Conservation (phyloP, 768 basidiomycete species). For the Tylopilus plumbeoviolaceoides region DNA sequence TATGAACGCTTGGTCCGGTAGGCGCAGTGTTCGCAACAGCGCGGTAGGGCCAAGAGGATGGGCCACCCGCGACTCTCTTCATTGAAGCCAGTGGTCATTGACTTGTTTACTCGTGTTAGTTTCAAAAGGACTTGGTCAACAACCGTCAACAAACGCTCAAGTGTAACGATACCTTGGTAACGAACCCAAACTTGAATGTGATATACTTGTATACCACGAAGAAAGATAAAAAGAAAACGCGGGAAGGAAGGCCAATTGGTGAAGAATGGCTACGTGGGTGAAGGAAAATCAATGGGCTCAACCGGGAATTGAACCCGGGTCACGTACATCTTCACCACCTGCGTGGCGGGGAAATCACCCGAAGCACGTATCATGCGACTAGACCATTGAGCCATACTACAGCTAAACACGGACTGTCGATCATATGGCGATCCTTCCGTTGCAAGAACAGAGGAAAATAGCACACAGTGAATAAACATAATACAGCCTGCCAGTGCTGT, state of each 20-base stretch:
- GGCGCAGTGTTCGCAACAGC: conserved; percentile 9
- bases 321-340: conserved; percentile 34
- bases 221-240: not conserved
- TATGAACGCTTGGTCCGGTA: not conserved
- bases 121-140: conserved; percentile 15
- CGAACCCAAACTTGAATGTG: not conserved
- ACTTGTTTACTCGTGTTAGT: conserved; percentile 14
- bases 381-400: conserved; percentile 30
- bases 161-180: not conserved
- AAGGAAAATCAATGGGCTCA: conserved; percentile 10
- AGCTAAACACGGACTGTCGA: not conserved
- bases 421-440: not conserved
- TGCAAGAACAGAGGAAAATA: not conserved
- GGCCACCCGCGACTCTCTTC: too few relatives aligned
- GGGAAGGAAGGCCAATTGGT: too few relatives aligned
- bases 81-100: not conserved
- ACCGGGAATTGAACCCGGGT: conserved; percentile 37
- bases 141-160: conserved; percentile 5
- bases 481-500: not conserved
- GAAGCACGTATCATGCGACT: conserved; percentile 37
- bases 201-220: not conserved
- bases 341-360: conserved; percentile 17
- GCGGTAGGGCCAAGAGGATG: conserved; percentile 24
- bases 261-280: too few relatives aligned
- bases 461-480: not conserved